These are phyloP conservation scores for Diutina rugosa DNA, from an alignment of 1,139 yeast genomes.

Conservation along the genomic window DNA sequence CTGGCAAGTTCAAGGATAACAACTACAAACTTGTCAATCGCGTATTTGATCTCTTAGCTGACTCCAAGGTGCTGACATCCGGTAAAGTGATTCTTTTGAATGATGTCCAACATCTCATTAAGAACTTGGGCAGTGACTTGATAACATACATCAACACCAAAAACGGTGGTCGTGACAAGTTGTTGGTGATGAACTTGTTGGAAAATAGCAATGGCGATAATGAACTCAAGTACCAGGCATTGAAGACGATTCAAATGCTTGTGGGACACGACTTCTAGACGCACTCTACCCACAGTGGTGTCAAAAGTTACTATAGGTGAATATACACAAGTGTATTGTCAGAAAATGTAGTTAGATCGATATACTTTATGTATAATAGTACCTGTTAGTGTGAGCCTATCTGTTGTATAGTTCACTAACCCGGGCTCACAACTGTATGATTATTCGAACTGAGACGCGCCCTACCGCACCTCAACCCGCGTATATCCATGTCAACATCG, in stretches of 20 bases:
- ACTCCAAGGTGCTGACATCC: constrained; percentile 12
- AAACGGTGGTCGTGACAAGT: constrained; percentile 39
- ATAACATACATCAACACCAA: constrained; percentile 61
- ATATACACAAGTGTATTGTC: not conserved
- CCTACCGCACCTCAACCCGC: not conserved
- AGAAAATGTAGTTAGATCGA: not conserved
- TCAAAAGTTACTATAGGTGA: too few relatives aligned
- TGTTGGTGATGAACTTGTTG: constrained; percentile 75
- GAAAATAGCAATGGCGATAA: constrained; percentile 56
- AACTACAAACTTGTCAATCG: constrained; percentile 62
- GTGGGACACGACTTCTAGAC: constrained; percentile 45
- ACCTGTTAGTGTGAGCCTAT: not conserved
- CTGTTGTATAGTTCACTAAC: not conserved
- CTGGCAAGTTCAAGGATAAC: constrained; percentile 60
- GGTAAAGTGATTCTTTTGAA: constrained; percentile 37
- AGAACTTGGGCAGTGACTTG: constrained; percentile 45
- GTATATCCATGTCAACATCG: not conserved
- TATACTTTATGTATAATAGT: not conserved
- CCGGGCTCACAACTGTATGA: not conserved
- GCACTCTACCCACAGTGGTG: not conserved
- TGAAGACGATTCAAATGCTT: constrained; percentile 83
- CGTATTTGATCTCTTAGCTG: constrained; percentile 23
- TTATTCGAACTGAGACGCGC: not conserved
- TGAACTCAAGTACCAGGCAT: constrained; percentile 88
- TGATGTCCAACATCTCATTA: constrained; percentile 31